Percentiles rank a stretch among this genome's conserved stretches.
phyloP scores from a whole-genome alignment of 345 rosid genomes.

The Cardamine resedifolia region DNA sequence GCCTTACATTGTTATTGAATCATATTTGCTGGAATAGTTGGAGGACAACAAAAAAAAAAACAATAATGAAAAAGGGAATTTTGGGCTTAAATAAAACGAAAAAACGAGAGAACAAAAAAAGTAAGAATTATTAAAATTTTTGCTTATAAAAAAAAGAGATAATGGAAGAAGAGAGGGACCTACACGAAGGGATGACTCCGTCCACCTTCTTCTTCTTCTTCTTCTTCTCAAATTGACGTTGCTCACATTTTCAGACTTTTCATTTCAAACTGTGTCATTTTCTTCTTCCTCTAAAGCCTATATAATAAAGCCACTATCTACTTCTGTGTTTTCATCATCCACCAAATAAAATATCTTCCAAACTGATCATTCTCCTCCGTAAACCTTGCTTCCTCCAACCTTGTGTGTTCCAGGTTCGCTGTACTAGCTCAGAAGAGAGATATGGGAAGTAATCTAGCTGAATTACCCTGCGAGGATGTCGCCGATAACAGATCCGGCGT shows the following conservation, averaged over 20 bases:
- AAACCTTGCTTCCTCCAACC: not conserved
- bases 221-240: conserved; percentile 24
- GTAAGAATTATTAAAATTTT: no score
- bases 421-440: not conserved
- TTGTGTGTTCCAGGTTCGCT: not conserved
- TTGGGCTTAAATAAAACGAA: not conserved
- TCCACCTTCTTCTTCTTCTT: conserved; percentile 36
- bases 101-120: not conserved
- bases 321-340: conserved; percentile 12
- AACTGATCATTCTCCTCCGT: not conserved
- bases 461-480: conserved; percentile 40
- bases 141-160: not conserved
- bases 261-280: not conserved
- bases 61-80: not conserved
- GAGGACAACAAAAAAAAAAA: no score
- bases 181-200: conserved; percentile 1
- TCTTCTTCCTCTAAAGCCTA: conserved; percentile 8
- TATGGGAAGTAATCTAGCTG: conserved; percentile 37
- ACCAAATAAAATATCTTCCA: not conserved
- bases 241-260: conserved; percentile 9
- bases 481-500: conserved; percentile 44
- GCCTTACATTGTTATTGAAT: not conserved
- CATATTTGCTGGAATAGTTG: no score
- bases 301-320: conserved; percentile 30
- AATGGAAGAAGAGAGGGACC: conserved; percentile 33